phyloP scores from a whole-genome alignment of 257 asterid species.

The Forsythia suspensa region DNA sequence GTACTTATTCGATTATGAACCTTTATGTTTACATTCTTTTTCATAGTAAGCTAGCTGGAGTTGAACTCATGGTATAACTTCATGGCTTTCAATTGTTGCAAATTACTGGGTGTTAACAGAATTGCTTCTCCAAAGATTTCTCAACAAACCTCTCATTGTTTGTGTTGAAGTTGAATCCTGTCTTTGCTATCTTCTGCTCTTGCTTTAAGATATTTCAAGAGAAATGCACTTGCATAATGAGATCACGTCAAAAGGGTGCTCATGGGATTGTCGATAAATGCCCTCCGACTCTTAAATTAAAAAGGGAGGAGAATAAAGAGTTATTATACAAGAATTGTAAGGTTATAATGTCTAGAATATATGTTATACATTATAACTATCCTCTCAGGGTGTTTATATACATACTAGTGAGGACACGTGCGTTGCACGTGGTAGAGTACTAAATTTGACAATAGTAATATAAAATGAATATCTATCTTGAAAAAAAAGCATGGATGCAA shows the following conservation, averaged over 20 bases:
- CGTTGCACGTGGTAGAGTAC: no score
- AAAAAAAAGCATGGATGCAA: no score
- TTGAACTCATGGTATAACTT: slow-evolving; percentile 5
- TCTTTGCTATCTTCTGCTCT: background rate
- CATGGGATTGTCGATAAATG: background rate
- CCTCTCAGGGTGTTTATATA: background rate
- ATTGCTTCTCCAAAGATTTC: background rate
- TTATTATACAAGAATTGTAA: background rate
- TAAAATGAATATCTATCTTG: no score
- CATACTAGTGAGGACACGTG: background rate
- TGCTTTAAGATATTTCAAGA: background rate
- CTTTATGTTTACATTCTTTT: background rate
- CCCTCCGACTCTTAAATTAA: background rate
- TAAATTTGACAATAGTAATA: no score
- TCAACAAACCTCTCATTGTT: background rate
- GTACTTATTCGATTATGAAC: slow-evolving; percentile 15
- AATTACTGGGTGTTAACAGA: background rate
- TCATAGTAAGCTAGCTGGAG: slow-evolving; percentile 13
- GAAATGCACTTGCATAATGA: background rate
- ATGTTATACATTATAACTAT: background rate
- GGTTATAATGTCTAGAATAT: background rate
- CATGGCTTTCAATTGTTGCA: slow-evolving; percentile 8
- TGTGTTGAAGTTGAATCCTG: background rate
- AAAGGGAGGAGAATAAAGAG: background rate
- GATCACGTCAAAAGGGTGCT: background rate